Percentiles rank a stretch among this genome's conserved stretches.
Evolutionary conservation across 306 rosid species (phyloP).

Genomic region (Acacia crassicarpa): DNA sequence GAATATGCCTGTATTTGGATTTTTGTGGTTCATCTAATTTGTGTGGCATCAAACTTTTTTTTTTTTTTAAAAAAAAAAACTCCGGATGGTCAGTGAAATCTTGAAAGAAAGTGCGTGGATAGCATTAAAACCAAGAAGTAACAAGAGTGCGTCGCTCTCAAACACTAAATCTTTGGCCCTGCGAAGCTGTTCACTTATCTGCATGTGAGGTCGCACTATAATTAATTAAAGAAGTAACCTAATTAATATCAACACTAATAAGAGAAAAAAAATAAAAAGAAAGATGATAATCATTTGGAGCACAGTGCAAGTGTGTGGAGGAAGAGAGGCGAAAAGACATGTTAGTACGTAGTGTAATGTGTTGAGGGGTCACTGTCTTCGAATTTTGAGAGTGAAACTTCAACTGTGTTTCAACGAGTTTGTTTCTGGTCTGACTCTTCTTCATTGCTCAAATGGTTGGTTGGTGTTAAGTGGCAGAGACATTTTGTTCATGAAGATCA

Average conservation of each 20-base stretch:
- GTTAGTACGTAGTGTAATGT: background rate
- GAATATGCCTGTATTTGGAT: too few relatives aligned
- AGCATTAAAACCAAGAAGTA: background rate
- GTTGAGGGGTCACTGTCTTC: conserved; percentile 29
- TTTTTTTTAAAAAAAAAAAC: too few relatives aligned
- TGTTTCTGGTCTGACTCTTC: background rate
- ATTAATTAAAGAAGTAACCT: background rate
- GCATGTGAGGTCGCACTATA: background rate
- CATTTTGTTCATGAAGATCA: background rate
- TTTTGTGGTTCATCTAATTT: background rate
- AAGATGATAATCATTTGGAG: background rate
- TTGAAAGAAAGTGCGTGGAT: background rate
- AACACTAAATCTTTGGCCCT: background rate
- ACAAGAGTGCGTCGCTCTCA: background rate
- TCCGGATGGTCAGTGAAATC: too few relatives aligned
- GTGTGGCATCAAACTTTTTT: background rate
- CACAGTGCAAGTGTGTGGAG: conserved; percentile 12
- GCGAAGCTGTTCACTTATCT: background rate
- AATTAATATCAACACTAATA: background rate
- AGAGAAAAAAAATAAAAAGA: background rate
- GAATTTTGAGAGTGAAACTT: conserved; percentile 7
- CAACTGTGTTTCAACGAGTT: background rate
- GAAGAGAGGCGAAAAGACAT: conserved; percentile 23
- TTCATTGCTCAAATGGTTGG: background rate
- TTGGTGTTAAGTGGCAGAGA: background rate